Conservation (phyloP, 306 rosid species). For the Arachis stenosperma region DNA sequence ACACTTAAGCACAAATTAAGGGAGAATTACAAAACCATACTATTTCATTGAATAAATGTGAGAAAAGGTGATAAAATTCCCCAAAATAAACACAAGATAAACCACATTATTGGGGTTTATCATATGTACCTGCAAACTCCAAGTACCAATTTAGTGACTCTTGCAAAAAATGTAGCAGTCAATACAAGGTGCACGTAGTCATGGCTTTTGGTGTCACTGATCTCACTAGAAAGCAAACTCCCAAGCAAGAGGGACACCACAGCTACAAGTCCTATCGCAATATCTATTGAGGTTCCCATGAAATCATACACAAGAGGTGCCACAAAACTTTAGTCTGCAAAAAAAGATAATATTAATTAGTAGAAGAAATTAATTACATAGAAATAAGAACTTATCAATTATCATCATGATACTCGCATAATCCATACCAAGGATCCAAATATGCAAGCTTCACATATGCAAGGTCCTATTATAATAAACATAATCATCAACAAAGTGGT, state of each 20-base stretch:
- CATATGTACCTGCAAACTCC: conserved; percentile 58
- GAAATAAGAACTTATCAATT: too few relatives aligned
- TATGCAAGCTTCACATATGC: conserved; percentile 50
- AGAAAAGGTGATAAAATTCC: too few relatives aligned
- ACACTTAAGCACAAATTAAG: too few relatives aligned
- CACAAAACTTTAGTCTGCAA: conserved; percentile 43
- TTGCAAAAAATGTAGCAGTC: conserved; percentile 67
- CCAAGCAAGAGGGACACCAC: conserved; percentile 90
- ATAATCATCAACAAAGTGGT: neutral
- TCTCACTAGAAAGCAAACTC: conserved; percentile 48
- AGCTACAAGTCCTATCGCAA: conserved; percentile 85
- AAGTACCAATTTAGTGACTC: conserved; percentile 55
- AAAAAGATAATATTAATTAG: neutral
- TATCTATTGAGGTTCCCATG: conserved; percentile 90
- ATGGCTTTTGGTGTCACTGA: conserved; percentile 19
- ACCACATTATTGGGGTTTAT: too few relatives aligned
- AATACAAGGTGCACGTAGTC: conserved; percentile 62
- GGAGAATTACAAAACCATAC: too few relatives aligned
- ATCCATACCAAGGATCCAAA: conserved; percentile 48
- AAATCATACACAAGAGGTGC: conserved; percentile 63
- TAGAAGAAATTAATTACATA: neutral
- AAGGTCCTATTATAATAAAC: too few relatives aligned
- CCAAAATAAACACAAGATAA: too few relatives aligned
- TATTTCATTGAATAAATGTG: too few relatives aligned
- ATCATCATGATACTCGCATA: conserved; percentile 45